Conservation (phyloP, 116 monocot genomes). For the Posidonia oceanica region DNA sequence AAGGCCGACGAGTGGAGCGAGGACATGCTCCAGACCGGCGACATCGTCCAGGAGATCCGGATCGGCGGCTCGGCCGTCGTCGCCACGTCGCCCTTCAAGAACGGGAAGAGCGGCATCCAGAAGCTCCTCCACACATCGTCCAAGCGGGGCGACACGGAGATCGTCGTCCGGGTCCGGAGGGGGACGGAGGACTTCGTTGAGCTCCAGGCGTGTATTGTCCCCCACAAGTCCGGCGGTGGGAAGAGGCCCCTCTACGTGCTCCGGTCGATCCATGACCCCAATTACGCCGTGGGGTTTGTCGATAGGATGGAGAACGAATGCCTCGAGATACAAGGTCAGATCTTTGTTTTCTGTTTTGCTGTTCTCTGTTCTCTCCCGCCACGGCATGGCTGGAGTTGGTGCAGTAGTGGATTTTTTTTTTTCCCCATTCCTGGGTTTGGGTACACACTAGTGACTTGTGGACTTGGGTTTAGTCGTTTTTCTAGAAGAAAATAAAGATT, state of each 20-base stretch:
- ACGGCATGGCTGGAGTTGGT: background rate
- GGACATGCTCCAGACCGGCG: constrained; percentile 34
- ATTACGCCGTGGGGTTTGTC: constrained; percentile 11
- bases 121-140: constrained; percentile 50
- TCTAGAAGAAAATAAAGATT: no score
- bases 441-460: no score
- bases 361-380: background rate
- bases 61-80: constrained; percentile 15
- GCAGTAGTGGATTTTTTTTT: background rate
- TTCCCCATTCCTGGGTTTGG: no score
- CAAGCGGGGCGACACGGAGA: constrained; percentile 42
- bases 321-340: constrained; percentile 6
- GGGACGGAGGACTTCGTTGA: constrained; percentile 13
- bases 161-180: constrained; percentile 16
- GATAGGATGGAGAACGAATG: constrained; percentile 10
- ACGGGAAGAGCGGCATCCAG: constrained; percentile 35
- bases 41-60: constrained; percentile 35
- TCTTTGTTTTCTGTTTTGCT: background rate
- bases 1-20: constrained; percentile 40
- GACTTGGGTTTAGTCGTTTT: no score
- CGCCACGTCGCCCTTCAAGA: constrained; percentile 32
- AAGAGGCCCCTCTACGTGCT: constrained; percentile 16
- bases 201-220: constrained; percentile 23
- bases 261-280: constrained; percentile 13
- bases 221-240: constrained; percentile 9